phyloP scores from a whole-genome alignment of 2,329 filamentous ascomycete genomes.

The Cladosporium sp. region DNA sequence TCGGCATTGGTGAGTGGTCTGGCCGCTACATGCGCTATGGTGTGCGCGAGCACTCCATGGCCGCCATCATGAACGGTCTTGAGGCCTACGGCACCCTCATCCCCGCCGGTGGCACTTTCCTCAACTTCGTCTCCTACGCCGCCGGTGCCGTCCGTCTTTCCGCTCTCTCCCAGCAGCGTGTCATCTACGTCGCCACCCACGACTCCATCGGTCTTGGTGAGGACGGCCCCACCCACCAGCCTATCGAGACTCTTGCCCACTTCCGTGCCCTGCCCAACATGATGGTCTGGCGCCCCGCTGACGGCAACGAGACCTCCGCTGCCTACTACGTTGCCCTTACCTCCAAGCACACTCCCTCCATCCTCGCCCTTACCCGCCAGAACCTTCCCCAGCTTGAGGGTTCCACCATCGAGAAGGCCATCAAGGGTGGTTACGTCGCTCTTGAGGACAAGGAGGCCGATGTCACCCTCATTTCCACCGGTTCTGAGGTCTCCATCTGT shows the following conservation, averaged over 20 bases:
- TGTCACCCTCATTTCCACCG: constrained; percentile 87
- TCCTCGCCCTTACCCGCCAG: constrained; percentile 93
- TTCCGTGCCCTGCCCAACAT: constrained; percentile 98
- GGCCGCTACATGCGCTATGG: constrained; percentile 92
- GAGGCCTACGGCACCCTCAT: constrained; percentile 93
- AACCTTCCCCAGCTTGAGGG: constrained; percentile 97
- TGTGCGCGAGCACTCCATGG: constrained; percentile 90
- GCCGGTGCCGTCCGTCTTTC: constrained; percentile 93
- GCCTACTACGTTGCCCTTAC: constrained; percentile 96
- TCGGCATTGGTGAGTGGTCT: constrained; percentile 79
- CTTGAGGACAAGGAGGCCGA: constrained; percentile 79
- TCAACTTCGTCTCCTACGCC: constrained; percentile 99
- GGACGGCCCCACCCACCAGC: constrained; percentile 97
- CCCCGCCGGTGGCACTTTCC: constrained; percentile 92
- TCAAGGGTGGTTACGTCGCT: constrained; percentile 93
- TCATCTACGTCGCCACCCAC: constrained; percentile 95
- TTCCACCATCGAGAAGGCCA: constrained; percentile 80
- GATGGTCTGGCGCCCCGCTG: constrained; percentile 98
- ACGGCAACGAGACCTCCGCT: constrained; percentile 96
- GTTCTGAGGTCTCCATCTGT: constrained; percentile 92
- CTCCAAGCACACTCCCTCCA: constrained; percentile 82
- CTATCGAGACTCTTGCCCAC: constrained; percentile 95
- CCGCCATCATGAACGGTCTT: constrained; percentile 90
- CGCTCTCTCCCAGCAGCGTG: constrained; percentile 81
- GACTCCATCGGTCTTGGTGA: constrained; percentile 99